Evolutionary conservation across 2,329 filamentous ascomycete species (phyloP).

Genomic region (Neofusicoccum ribis): DNA sequence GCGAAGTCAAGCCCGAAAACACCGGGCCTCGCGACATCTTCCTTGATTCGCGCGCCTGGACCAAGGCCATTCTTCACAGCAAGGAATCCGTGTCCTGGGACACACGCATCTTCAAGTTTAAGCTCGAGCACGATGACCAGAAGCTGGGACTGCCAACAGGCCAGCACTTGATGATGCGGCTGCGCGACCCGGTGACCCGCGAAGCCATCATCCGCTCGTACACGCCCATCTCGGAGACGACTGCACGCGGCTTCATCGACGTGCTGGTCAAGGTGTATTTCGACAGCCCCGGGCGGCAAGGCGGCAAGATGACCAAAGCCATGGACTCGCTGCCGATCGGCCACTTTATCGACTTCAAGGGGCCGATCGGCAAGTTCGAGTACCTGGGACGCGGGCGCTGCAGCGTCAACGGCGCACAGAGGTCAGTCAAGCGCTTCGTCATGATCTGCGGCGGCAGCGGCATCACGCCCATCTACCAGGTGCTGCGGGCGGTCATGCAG

Average conservation of each 20-base stretch:
- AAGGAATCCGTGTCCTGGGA: slow-evolving; percentile 75
- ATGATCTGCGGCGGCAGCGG: slow-evolving; percentile 92
- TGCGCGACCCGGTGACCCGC: slow-evolving; percentile 68
- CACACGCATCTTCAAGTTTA: slow-evolving; percentile 78
- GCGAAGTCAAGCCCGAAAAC: slow-evolving; percentile 41
- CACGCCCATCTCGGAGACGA: slow-evolving; percentile 73
- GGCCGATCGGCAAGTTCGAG: slow-evolving; percentile 81
- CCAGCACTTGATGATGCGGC: slow-evolving; percentile 82
- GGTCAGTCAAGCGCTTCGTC: slow-evolving; percentile 66
- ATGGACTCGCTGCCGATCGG: slow-evolving; percentile 72
- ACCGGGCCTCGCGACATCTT: slow-evolving; percentile 60
- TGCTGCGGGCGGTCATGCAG: slow-evolving; percentile 71
- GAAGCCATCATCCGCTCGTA: slow-evolving; percentile 83
- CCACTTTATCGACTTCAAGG: slow-evolving; percentile 79
- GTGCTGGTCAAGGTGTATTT: slow-evolving; percentile 84
- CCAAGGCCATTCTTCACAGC: slow-evolving; percentile 66
- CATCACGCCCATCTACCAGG: slow-evolving; percentile 88
- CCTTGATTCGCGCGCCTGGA: slow-evolving; percentile 71
- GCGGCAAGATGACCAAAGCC: slow-evolving; percentile 80
- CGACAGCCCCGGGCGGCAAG: slow-evolving; percentile 55
- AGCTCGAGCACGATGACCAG: slow-evolving; percentile 70
- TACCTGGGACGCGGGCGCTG: slow-evolving; percentile 71
- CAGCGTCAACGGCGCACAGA: slow-evolving; percentile 56
- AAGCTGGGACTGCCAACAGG: slow-evolving; percentile 75
- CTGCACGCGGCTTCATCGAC: slow-evolving; percentile 64